A percentile compares a stretch with the other conserved stretches of the same genome.
Conservation (phyloP, 2,329 filamentous ascomycete genomes). For the Teratosphaeriaceae sp. region DNA sequence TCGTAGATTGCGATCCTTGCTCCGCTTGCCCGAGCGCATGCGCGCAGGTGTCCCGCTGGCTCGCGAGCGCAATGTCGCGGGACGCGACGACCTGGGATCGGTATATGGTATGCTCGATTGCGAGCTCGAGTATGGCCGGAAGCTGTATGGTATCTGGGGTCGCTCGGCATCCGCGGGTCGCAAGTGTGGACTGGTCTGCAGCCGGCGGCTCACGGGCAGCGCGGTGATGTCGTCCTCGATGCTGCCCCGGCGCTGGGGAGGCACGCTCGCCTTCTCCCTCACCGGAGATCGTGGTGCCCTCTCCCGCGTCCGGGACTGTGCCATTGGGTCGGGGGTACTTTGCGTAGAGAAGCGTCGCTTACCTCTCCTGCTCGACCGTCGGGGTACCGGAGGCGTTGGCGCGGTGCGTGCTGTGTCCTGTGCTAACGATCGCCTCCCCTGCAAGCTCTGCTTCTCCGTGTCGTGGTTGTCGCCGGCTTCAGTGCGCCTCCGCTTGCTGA, state of each 20-base stretch:
- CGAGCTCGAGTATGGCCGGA: conserved; percentile 26
- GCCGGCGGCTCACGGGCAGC: conserved; percentile 34
- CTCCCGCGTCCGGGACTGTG: conserved; percentile 6
- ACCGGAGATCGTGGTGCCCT: conserved; percentile 7
- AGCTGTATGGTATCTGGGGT: conserved; percentile 39
- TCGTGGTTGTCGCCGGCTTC: too few relatives aligned
- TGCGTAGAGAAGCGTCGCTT: conserved; percentile 13
- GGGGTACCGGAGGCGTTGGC: not conserved
- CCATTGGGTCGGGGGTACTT: conserved; percentile 5
- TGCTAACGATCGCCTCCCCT: not conserved
- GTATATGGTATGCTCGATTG: conserved; percentile 23
- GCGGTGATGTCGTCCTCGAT: conserved; percentile 43
- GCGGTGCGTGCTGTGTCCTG: not conserved
- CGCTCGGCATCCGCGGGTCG: conserved; percentile 35
- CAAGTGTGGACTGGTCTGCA: conserved; percentile 43
- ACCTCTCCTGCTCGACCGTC: conserved; percentile 4
- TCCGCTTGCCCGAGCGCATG: conserved; percentile 63
- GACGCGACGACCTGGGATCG: conserved; percentile 18
- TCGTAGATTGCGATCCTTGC: conserved; percentile 66
- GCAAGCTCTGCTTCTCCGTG: not conserved
- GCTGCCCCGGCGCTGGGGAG: conserved; percentile 23
- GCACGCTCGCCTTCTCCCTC: conserved; percentile 19
- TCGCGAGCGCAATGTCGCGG: conserved; percentile 32
- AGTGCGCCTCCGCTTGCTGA: conserved; percentile 54
- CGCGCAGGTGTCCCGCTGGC: conserved; percentile 47